A percentile compares a stretch with the other conserved stretches of the same genome.
Evolutionary conservation across 148 eudicot species (phyloP).

Genomic region (Amaranthus palmeri): DNA sequence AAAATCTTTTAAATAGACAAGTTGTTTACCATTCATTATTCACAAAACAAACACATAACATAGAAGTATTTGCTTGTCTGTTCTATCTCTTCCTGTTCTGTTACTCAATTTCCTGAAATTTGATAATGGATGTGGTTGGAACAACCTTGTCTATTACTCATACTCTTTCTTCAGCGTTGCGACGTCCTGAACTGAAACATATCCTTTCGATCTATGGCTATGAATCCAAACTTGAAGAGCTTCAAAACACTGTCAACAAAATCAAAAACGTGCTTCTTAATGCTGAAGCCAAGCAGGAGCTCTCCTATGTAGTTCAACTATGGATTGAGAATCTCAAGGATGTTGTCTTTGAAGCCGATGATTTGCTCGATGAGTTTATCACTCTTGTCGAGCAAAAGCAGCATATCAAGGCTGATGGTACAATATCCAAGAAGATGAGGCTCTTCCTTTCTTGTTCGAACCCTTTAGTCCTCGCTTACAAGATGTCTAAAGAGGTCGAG

Average conservation of each 20-base stretch:
- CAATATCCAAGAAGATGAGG: background rate
- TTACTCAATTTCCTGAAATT: no score
- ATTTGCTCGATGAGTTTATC: background rate
- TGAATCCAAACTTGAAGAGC: background rate
- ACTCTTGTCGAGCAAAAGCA: background rate
- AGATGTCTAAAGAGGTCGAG: background rate
- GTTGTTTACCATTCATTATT: no score
- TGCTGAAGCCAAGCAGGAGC: background rate
- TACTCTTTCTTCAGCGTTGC: background rate
- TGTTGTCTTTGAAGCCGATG: background rate
- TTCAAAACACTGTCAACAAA: background rate
- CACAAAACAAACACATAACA: no score
- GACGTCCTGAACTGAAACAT: background rate
- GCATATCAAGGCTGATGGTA: background rate
- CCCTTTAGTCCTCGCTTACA: background rate
- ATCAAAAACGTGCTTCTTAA: background rate
- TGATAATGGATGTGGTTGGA: no score
- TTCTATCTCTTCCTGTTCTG: no score
- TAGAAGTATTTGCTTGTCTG: no score
- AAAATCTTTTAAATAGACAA: no score
- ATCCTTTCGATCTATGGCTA: background rate
- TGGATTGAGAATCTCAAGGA: background rate
- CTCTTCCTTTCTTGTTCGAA: background rate
- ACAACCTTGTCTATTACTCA: background rate
- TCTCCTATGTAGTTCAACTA: background rate